These are phyloP conservation scores for Peronospora belbahrii DNA, from an alignment of 352 stramenopile genomes.

Conservation along the genomic window DNA sequence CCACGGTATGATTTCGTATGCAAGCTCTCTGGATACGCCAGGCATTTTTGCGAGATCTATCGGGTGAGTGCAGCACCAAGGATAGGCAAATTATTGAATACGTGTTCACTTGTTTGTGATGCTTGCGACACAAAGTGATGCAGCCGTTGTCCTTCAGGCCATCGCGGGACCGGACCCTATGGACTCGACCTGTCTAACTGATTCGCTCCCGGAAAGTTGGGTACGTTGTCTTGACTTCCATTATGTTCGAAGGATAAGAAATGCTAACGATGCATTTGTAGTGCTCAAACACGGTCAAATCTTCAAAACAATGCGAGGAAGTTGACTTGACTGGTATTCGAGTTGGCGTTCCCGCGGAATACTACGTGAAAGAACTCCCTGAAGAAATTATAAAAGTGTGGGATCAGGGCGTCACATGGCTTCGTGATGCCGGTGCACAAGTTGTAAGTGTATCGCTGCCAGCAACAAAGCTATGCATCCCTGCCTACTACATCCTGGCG, in stretches of 20 bases:
- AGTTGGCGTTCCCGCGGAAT: conserved; percentile 92
- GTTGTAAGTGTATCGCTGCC: conserved; percentile 72
- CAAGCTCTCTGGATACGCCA: conserved; percentile 93
- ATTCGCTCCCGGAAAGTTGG: conserved; percentile 40
- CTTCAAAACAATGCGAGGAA: conserved; percentile 15
- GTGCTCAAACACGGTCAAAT: conserved; percentile 33
- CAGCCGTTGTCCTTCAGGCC: conserved; percentile 62
- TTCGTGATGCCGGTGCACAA: conserved; percentile 58
- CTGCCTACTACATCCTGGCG: conserved; percentile 97
- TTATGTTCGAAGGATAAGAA: neutral
- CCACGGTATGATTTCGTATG: conserved; percentile 94
- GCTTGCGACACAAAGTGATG: conserved; percentile 41
- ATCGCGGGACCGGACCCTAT: conserved; percentile 72
- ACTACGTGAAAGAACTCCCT: conserved; percentile 89
- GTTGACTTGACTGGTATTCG: conserved; percentile 66
- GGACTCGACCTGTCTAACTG: conserved; percentile 78
- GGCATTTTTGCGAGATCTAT: conserved; percentile 89
- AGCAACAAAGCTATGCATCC: conserved; percentile 83
- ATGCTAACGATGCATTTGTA: conserved; percentile 7
- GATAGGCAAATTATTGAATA: neutral
- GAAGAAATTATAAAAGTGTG: conserved; percentile 80
- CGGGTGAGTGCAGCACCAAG: conserved; percentile 27
- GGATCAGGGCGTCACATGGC: conserved; percentile 66
- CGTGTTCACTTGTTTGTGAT: neutral
- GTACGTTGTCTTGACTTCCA: conserved; percentile 21